Percentiles rank a stretch among this genome's conserved stretches.
Conservation (phyloP, 345 rosid genomes). For the Salix caprea region DNA sequence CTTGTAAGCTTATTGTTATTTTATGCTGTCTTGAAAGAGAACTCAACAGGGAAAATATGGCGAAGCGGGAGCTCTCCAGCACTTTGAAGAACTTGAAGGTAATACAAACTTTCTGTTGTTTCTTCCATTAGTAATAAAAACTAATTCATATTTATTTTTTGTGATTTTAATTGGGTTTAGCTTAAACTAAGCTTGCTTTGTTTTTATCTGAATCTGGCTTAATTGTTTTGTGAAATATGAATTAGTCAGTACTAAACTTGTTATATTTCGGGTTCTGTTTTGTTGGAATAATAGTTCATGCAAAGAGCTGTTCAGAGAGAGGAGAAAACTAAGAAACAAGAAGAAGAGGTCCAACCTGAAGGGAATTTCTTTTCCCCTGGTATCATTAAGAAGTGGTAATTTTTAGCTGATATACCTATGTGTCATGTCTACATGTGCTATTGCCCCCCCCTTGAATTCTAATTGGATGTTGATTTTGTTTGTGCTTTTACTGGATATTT, state of each 20-base stretch:
- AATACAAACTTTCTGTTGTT: neutral
- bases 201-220: neutral
- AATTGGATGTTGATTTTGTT: neutral
- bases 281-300: constrained; percentile 55
- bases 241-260: neutral
- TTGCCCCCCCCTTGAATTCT: constrained; percentile 1
- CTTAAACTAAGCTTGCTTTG: constrained; percentile 10
- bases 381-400: constrained; percentile 59
- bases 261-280: neutral
- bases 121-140: neutral
- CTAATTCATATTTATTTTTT: neutral
- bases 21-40: neutral
- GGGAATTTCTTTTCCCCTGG: constrained; percentile 41
- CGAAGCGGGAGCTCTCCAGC: constrained; percentile 80
- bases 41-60: constrained; percentile 36
- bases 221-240: neutral
- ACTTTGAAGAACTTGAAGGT: constrained; percentile 90
- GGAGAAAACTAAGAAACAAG: constrained; percentile 48
- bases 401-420: neutral
- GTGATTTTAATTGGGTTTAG: constrained; percentile 16
- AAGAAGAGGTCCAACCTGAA: constrained; percentile 49
- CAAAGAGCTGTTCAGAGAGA: constrained; percentile 65
- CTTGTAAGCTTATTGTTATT: neutral
- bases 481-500: neutral
- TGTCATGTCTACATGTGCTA: neutral